A percentile compares a stretch with the other conserved stretches of the same genome.
These are phyloP conservation scores for Aureobasidium subglaciale DNA, from an alignment of 2,329 filamentous ascomycete genomes.

Conservation along the genomic window DNA sequence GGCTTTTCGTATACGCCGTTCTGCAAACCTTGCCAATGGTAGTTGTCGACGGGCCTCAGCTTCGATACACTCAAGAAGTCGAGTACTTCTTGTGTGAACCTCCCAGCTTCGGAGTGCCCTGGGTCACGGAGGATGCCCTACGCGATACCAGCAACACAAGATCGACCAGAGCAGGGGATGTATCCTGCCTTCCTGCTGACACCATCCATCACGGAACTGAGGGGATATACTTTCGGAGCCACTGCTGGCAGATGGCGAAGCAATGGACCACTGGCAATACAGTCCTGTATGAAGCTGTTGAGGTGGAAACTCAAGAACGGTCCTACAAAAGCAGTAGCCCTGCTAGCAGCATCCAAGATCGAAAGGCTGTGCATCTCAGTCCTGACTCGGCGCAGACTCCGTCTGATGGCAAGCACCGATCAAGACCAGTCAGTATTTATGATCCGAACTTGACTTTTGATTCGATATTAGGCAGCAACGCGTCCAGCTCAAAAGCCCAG, in stretches of 20 bases:
- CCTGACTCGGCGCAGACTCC: slow-evolving; percentile 40
- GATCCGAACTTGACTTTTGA: slow-evolving; percentile 43
- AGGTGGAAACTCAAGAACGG: background rate
- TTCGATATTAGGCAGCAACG: slow-evolving; percentile 34
- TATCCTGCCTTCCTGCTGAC: slow-evolving; percentile 57
- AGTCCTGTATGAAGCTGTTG: slow-evolving; percentile 23
- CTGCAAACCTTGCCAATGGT: slow-evolving; percentile 72
- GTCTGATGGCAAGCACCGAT: slow-evolving; percentile 25
- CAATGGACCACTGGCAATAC: slow-evolving; percentile 48
- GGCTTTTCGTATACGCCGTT: slow-evolving; percentile 74
- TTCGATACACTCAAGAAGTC: slow-evolving; percentile 62
- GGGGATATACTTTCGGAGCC: slow-evolving; percentile 59
- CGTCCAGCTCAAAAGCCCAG: too few relatives aligned
- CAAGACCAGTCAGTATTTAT: slow-evolving; percentile 25
- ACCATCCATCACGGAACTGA: slow-evolving; percentile 61
- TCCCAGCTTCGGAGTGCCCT: slow-evolving; percentile 64
- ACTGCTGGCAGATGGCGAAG: slow-evolving; percentile 61
- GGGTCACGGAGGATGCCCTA: slow-evolving; percentile 57
- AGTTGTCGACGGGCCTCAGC: slow-evolving; percentile 65
- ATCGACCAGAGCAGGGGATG: slow-evolving; percentile 67
- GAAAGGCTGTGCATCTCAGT: slow-evolving; percentile 39
- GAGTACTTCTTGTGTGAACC: slow-evolving; percentile 79
- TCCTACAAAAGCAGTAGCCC: slow-evolving; percentile 17
- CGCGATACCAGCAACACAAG: slow-evolving; percentile 46
- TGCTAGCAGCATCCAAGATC: slow-evolving; percentile 16